Evolutionary conservation across 169 alveolate species (phyloP).

Genomic region (Blepharisma undulans): DNA sequence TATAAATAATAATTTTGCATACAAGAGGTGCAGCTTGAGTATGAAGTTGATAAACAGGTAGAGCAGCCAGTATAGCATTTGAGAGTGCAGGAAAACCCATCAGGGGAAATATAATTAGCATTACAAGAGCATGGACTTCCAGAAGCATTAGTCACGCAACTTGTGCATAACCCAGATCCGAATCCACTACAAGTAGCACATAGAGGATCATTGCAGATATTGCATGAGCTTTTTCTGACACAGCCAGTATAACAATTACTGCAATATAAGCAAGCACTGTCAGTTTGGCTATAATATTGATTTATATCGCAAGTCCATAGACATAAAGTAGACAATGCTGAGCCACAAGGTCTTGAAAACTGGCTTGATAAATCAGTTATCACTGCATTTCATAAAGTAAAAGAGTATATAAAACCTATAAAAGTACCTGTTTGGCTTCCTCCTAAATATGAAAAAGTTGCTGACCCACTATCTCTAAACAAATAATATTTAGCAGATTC

Average conservation of each 20-base stretch:
- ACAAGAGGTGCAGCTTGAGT: not conserved
- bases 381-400: not conserved
- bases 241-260: not conserved
- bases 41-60: not conserved
- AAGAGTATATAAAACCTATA: not conserved
- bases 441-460: not conserved
- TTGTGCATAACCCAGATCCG: not conserved
- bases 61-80: not conserved
- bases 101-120: not conserved
- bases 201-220: not conserved
- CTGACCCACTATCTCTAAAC: not conserved
- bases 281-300: not conserved
- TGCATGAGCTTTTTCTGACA: not conserved
- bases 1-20: not conserved
- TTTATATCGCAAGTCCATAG: not conserved
- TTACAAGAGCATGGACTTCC: not conserved
- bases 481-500: not conserved
- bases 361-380: not conserved
- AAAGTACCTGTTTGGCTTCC: not conserved
- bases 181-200: not conserved
- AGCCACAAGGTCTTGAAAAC: not conserved
- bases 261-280: slow-evolving; percentile 9
- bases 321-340: not conserved
- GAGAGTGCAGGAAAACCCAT: not conserved
- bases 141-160: not conserved